phyloP scores from a whole-genome alignment of 805 yeast genomes.

The Jamesozyma spencerorum region DNA sequence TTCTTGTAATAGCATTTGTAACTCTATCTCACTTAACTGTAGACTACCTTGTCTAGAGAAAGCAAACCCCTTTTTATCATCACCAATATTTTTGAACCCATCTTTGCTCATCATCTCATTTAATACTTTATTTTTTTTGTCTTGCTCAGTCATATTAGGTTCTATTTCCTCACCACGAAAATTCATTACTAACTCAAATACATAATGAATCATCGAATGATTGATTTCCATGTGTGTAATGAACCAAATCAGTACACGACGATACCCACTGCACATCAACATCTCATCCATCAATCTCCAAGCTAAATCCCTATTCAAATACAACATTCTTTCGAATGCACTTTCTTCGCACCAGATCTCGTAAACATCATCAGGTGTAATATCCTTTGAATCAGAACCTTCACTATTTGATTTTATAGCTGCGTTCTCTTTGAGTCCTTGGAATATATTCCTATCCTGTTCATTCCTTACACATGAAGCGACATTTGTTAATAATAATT shows the following conservation, averaged over 20 bases:
- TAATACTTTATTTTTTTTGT: conserved; percentile 5
- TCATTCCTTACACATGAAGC: conserved; percentile 45
- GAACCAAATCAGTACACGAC: conserved; percentile 59
- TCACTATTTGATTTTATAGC: neutral
- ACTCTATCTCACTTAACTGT: conserved; percentile 48
- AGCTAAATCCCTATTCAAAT: conserved; percentile 43
- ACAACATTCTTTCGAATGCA: conserved; percentile 44
- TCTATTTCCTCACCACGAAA: conserved; percentile 38
- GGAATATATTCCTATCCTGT: conserved; percentile 28
- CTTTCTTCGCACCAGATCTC: conserved; percentile 35
- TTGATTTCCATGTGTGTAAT: conserved; percentile 53
- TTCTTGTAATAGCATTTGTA: conserved; percentile 60
- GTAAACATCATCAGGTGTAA: conserved; percentile 45
- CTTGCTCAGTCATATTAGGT: conserved; percentile 5
- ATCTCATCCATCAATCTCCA: conserved; percentile 58
- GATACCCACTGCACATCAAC: conserved; percentile 56
- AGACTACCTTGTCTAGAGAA: conserved; percentile 53
- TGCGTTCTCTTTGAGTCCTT: conserved; percentile 3
- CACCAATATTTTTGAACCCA: conserved; percentile 5
- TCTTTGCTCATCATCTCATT: conserved; percentile 3
- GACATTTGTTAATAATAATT: conserved; percentile 30
- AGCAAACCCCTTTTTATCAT: conserved; percentile 11
- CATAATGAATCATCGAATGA: conserved; percentile 49
- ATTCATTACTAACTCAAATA: conserved; percentile 51
- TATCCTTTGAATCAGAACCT: conserved; percentile 3